Conservation (phyloP, 2,329 filamentous ascomycete species). For the Trichoderma citrinoviride region DNA sequence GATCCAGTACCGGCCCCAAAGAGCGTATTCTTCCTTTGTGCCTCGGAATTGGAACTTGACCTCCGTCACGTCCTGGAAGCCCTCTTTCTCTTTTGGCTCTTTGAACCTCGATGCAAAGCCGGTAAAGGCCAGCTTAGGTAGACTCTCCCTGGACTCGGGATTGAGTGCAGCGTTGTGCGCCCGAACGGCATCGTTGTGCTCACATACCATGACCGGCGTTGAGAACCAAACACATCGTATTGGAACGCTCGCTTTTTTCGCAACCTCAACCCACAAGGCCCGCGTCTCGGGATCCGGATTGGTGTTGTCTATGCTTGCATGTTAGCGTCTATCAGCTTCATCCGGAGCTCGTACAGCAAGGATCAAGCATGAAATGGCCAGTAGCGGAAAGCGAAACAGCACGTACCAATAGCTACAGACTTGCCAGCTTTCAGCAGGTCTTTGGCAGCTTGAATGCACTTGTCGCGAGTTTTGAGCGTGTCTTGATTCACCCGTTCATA, state of each 20-base stretch:
- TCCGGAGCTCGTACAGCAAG: not conserved
- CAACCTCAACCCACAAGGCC: constrained; percentile 73
- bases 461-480: constrained; percentile 69
- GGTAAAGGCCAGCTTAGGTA: constrained; percentile 79
- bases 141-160: constrained; percentile 69
- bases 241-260: constrained; percentile 65
- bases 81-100: constrained; percentile 69
- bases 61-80: constrained; percentile 75
- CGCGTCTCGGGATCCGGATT: constrained; percentile 80
- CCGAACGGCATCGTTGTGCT: constrained; percentile 86
- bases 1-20: constrained; percentile 79
- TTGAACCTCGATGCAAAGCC: constrained; percentile 71
- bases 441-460: constrained; percentile 69
- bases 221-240: constrained; percentile 87
- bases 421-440: constrained; percentile 61
- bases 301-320: constrained; percentile 72
- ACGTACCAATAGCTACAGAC: constrained; percentile 75
- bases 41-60: constrained; percentile 77
- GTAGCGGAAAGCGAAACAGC: constrained; percentile 8
- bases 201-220: constrained; percentile 63
- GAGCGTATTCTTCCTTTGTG: constrained; percentile 60
- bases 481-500: constrained; percentile 92
- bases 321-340: not conserved
- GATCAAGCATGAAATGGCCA: not conserved
- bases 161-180: constrained; percentile 71